A percentile compares a stretch with the other conserved stretches of the same genome.
Conservation (phyloP, 1,139 yeast species). For the Diutina mesorugosa region DNA sequence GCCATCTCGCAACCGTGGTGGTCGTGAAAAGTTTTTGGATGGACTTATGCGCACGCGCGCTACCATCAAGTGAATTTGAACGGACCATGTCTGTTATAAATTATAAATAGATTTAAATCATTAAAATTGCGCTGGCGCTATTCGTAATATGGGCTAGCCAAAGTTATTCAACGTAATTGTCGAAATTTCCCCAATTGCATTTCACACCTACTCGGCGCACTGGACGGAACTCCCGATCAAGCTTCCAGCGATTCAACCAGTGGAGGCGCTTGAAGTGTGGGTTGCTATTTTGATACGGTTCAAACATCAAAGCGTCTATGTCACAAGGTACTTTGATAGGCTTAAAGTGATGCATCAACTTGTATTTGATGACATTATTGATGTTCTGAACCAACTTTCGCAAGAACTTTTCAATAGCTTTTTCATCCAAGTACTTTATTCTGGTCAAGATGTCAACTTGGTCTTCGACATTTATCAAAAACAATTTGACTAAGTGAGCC, state of each 20-base stretch:
- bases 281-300: background rate
- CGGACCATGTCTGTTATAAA: background rate
- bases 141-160: background rate
- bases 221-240: background rate
- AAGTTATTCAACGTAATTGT: background rate
- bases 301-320: background rate
- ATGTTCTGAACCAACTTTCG: slow-evolving; percentile 15
- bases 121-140: background rate
- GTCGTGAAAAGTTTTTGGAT: background rate
- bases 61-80: background rate
- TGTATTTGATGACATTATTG: slow-evolving; percentile 14
- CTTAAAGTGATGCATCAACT: slow-evolving; percentile 9
- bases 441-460: slow-evolving; percentile 25
- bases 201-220: background rate
- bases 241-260: slow-evolving; percentile 1
- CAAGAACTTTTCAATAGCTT: slow-evolving; percentile 15
- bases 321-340: background rate
- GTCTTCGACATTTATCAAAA: slow-evolving; percentile 25
- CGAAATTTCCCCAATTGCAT: background rate
- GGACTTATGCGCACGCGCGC: background rate
- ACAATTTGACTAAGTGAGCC: slow-evolving; percentile 24
- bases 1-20: slow-evolving; percentile 11
- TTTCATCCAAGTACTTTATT: slow-evolving; percentile 21
- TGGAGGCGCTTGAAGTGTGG: background rate
- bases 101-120: background rate